Evolutionary conservation across 345 rosid species (phyloP), one percentile per base, ranked within the genome.

Genomic region (Salix viminalis): DNA sequence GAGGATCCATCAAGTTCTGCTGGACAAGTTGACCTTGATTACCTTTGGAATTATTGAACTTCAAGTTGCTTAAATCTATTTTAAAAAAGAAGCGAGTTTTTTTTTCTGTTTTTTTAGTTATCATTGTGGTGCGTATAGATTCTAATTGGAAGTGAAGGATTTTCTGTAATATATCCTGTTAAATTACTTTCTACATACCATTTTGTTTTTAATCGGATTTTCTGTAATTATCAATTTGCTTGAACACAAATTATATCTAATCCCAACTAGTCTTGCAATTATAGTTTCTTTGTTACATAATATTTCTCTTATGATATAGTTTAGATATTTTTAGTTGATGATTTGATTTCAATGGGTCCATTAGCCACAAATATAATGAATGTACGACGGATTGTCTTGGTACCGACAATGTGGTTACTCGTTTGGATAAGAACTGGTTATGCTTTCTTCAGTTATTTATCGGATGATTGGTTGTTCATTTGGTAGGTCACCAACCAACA

Each of bases 11-110:
- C 85, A 67, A 79, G 72, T 79, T 83, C 84, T 11, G 76, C 65
- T 32, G 83, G 84, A 72, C 81, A 82, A 67, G 80, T 70, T 9
- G 91, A 79, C 44, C 81, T 82, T 54, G 83, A 80, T 80, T 87
- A 80, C 71, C 80, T 84, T 24, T 91, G 96, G 93, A 85, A 74
- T 71, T 83, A 85, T 42, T 84, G 83, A 87, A 75, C 30, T 14
- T 58, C 46, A 18, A 23, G 46, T 10, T 41, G 46, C 14, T 9
- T 41, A 41, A 41, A 41, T 36, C 37, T 41, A 41, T 41, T 2
- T 41, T 41, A 2, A 10, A 41, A 10, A 10, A 11, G 46, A 50
- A n/a, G 65, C 13, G 4, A 37, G 12, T 19, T 41, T 41, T 41
- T 41, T 10, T 10, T 9, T 0, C 1, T 41, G 14, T 67, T 23